A percentile compares a stretch with the other conserved stretches of the same genome.
Conservation (phyloP, 768 basidiomycete species). For the Trametes punicea region DNA sequence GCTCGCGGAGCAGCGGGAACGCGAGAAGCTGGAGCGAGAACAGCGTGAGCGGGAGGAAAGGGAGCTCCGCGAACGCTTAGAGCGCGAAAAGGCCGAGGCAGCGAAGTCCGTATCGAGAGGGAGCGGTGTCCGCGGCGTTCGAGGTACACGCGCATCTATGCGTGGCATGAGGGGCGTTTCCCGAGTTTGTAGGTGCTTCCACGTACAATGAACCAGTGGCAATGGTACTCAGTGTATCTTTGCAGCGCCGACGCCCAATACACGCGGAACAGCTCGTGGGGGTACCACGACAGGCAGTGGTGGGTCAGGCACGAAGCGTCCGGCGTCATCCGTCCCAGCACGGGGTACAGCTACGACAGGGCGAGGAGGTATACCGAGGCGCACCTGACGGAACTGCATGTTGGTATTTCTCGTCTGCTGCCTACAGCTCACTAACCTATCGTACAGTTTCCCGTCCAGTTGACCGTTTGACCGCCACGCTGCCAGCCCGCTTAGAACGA, state of each 20-base stretch:
- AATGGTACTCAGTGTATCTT: not conserved
- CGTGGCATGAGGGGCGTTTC: conserved; percentile 32
- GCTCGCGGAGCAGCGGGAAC: conserved; percentile 34
- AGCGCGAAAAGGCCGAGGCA: conserved; percentile 45
- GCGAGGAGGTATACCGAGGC: conserved; percentile 21
- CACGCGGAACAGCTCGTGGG: conserved; percentile 9
- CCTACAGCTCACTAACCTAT: not conserved
- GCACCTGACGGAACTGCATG: not conserved
- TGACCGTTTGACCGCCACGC: no score
- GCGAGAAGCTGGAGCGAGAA: conserved; percentile 49
- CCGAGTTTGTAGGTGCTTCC: conserved; percentile 10
- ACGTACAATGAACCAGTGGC: no score
- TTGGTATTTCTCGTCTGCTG: not conserved
- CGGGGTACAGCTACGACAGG: conserved; percentile 5
- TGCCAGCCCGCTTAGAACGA: no score
- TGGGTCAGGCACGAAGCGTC: conserved; percentile 6
- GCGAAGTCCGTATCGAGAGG: conserved; percentile 27
- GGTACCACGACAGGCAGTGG: conserved; percentile 1
- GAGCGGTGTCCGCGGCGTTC: conserved; percentile 66
- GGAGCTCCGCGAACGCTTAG: conserved; percentile 40
- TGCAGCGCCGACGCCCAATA: conserved; percentile 10
- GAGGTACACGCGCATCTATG: conserved; percentile 67
- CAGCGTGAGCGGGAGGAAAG: conserved; percentile 44
- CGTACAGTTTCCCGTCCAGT: not conserved
- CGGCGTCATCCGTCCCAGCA: conserved; percentile 1